phyloP scores from a whole-genome alignment of 108 stramenopile genomes.

The Nitzschia sp. region DNA sequence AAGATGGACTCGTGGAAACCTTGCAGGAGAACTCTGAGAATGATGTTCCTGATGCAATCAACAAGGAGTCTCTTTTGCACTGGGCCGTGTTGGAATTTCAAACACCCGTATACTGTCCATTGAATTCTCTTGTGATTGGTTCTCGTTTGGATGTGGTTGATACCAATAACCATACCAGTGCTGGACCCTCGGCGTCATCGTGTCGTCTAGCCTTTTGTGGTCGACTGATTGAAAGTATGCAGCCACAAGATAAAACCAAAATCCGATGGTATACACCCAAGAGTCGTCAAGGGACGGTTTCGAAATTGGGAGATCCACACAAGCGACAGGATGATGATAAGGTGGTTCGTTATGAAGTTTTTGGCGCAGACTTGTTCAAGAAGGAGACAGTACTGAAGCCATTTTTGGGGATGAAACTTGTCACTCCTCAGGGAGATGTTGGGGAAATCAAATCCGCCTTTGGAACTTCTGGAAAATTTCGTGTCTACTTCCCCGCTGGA shows the following conservation, averaged over 20 bases:
- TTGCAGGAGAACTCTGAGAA: too few relatives aligned
- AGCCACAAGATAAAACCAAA: conserved; percentile 24
- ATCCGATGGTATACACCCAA: conserved; percentile 79
- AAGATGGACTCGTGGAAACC: conserved; percentile 70
- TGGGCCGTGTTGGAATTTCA: conserved; percentile 92
- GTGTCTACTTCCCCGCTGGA: conserved; percentile 81
- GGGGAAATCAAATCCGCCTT: conserved; percentile 83
- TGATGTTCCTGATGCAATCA: conserved; percentile 9
- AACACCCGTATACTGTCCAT: conserved; percentile 86
- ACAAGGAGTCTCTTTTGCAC: conserved; percentile 57
- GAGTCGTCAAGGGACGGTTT: conserved; percentile 61
- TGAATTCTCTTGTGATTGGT: conserved; percentile 86
- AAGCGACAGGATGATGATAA: conserved; percentile 64
- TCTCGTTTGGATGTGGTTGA: conserved; percentile 83
- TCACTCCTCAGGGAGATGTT: conserved; percentile 71
- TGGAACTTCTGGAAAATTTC: conserved; percentile 91
- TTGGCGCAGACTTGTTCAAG: conserved; percentile 84
- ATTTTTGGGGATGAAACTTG: conserved; percentile 82
- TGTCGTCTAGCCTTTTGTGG: conserved; percentile 94
- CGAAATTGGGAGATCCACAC: conserved; percentile 77
- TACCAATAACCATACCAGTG: conserved; percentile 27
- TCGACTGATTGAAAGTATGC: conserved; percentile 66
- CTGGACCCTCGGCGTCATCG: conserved; percentile 34
- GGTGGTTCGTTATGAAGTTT: conserved; percentile 80
- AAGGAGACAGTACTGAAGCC: conserved; percentile 87